phyloP scores from a whole-genome alignment of 331 rosid genomes.

The Telfairia occidentalis region DNA sequence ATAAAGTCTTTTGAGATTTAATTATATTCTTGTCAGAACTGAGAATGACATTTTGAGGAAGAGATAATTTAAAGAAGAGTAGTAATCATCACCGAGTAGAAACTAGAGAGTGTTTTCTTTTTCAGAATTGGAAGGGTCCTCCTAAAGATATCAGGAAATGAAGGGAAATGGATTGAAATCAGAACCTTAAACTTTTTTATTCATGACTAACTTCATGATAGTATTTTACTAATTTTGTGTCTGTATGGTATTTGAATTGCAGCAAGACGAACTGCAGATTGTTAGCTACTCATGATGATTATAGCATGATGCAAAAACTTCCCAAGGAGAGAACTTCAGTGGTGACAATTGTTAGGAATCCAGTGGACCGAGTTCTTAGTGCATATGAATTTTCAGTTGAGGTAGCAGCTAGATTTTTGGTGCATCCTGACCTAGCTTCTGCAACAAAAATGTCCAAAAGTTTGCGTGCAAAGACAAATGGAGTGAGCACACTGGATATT shows the following conservation, averaged over 20 bases:
- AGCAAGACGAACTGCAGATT: slow-evolving; percentile 73
- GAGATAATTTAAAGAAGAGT: no score
- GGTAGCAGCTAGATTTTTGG: slow-evolving; percentile 96
- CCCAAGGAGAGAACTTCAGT: slow-evolving; percentile 76
- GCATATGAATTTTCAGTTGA: slow-evolving; percentile 86
- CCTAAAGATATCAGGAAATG: not conserved
- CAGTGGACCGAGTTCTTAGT: slow-evolving; percentile 87
- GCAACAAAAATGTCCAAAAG: slow-evolving; percentile 56
- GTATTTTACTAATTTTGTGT: slow-evolving; percentile 11
- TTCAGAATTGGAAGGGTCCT: not conserved
- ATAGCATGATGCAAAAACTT: slow-evolving; percentile 77
- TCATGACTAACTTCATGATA: not conserved
- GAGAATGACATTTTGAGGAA: not conserved
- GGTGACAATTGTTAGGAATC: slow-evolving; percentile 93
- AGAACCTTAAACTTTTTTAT: not conserved
- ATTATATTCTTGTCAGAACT: not conserved
- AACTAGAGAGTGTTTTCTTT: not conserved
- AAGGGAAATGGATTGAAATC: not conserved
- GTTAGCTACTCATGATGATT: slow-evolving; percentile 89
- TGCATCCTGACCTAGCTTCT: slow-evolving; percentile 91
- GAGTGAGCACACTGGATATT: slow-evolving; percentile 85
- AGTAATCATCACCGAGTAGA: not conserved
- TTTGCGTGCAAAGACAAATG: slow-evolving; percentile 46
- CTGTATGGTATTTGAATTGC: slow-evolving; percentile 2
- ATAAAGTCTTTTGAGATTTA: not conserved